Evolutionary conservation across 306 rosid species (phyloP).

Genomic region (Begonia peltatifolia): DNA sequence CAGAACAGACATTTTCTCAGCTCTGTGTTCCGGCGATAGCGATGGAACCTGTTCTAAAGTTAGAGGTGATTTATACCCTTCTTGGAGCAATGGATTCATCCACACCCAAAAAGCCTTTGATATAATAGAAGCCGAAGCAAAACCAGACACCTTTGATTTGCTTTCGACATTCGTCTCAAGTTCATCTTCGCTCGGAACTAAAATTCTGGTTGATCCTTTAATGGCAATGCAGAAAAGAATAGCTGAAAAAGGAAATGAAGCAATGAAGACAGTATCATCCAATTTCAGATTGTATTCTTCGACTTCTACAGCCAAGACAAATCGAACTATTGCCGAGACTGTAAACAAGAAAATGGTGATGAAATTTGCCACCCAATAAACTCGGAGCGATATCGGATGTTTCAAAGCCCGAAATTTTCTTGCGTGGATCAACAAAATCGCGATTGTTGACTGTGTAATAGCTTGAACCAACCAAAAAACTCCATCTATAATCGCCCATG

Average conservation of each 20-base stretch:
- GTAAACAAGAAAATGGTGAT: conserved; percentile 35
- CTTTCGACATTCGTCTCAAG: conserved; percentile 16
- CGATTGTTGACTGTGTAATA: conserved; percentile 38
- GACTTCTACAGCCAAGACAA: conserved; percentile 17
- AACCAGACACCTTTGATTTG: conserved; percentile 35
- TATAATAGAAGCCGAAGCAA: conserved; percentile 64
- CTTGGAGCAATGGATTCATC: conserved; percentile 75
- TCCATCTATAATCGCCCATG: conserved; percentile 51
- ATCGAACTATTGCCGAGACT: conserved; percentile 50
- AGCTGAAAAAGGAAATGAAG: conserved; percentile 42
- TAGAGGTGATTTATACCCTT: conserved; percentile 59
- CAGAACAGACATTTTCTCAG: conserved; percentile 46
- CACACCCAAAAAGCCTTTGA: conserved; percentile 80
- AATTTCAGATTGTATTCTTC: conserved; percentile 22
- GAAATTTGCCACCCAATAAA: conserved; percentile 51
- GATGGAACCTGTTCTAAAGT: conserved; percentile 52
- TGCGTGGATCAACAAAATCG: conserved; percentile 43
- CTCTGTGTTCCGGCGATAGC: conserved; percentile 64
- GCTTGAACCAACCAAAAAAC: conserved; percentile 62
- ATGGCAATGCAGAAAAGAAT: conserved; percentile 38
- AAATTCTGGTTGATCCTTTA: conserved; percentile 55
- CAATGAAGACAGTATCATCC: conserved; percentile 44
- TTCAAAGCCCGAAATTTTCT: conserved; percentile 37
- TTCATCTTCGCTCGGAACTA: conserved; percentile 13
- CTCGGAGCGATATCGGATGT: conserved; percentile 60